Conservation (phyloP, 2,329 filamentous ascomycete genomes). For the Tetracladium maxilliforme region DNA sequence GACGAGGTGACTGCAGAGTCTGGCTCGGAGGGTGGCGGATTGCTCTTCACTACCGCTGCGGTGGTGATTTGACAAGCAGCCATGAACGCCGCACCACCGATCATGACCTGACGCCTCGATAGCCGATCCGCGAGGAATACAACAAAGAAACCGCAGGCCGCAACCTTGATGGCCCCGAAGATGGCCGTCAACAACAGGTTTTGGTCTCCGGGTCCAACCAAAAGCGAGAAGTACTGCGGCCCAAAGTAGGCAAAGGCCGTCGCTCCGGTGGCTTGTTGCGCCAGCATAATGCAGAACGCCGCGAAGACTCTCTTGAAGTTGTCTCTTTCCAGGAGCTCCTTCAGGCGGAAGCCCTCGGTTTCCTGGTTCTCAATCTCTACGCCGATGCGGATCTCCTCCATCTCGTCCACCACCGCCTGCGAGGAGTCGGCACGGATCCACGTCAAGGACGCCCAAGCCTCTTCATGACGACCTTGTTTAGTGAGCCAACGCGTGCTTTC, state of each 20-base stretch:
- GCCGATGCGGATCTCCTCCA: background rate
- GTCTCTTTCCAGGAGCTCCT: constrained; percentile 10
- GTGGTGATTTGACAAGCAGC: constrained; percentile 26
- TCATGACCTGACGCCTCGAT: constrained; percentile 23
- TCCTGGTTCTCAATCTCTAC: background rate
- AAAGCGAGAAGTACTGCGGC: constrained; percentile 35
- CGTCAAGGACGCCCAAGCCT: background rate
- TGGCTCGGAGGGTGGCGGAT: constrained; percentile 14
- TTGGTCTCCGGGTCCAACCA: constrained; percentile 27
- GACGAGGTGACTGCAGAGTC: constrained; percentile 20
- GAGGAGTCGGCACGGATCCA: background rate
- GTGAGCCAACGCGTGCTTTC: constrained; percentile 7
- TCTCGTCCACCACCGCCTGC: background rate
- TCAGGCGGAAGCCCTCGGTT: constrained; percentile 13
- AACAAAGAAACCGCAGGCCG: constrained; percentile 33
- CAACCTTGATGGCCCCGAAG: constrained; percentile 36
- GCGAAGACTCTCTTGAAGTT: constrained; percentile 10
- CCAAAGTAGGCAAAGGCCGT: constrained; percentile 39
- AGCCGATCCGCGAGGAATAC: constrained; percentile 33
- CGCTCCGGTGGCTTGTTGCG: constrained; percentile 23
- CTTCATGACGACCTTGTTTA: background rate
- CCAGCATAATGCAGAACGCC: constrained; percentile 11
- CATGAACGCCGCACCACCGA: constrained; percentile 27
- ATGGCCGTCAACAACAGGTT: constrained; percentile 33
- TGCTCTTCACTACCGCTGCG: constrained; percentile 25